Base-by-base conservation (phyloP, 176 grass and related monocot genomes). In the Triticum urartu region DNA sequence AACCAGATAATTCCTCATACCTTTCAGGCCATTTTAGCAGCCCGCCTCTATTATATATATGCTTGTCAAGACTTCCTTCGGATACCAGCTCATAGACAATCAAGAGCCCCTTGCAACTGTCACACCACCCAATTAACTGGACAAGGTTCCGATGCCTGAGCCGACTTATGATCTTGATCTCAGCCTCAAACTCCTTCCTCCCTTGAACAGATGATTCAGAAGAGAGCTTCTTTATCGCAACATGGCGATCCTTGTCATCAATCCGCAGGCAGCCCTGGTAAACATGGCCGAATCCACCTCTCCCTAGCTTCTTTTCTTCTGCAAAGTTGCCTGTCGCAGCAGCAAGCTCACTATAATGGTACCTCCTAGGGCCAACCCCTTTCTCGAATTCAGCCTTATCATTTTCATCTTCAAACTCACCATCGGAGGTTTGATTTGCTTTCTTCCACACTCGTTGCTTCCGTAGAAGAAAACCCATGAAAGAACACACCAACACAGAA, bases 81-180 rank as follows among this genome's bases (percentile, higher is more conserved):
- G 70, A 9, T 33, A 87, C 69, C 1, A 81, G 69, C 56, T 87
- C 86, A 15, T 87, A 86, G 4, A 86, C 77, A 21, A 86, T 33
- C 66, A 86, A 12, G 8, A 72, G 66, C 20, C 85, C 85, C 60
- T 24, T 75, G 59, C 21, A 25, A 5, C 86, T 50, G 40, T 87
- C 86, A 8, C 69, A 75, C 86, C 85, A 87, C 7, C 86, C 86
- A 9, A 87, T 68, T 9, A 94, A 21, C 62, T 85, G 92, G 11
- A 94, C 92, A 1, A 87, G 86, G 32, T 94, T 89, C 1, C 92
- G 83, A 33, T 94, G 92, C 83, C 86, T 54, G 17, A 94, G 59
- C 22, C 86, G 79, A 63, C 83, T 91, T 36, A 94, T 94, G 71
- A 91, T 89, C 40, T 62, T 94, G n/a, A 91, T 75, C 76, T 94